These are phyloP conservation scores for Blumeriella jaapii DNA, from an alignment of 2,329 filamentous ascomycete species.

Conservation along the genomic window DNA sequence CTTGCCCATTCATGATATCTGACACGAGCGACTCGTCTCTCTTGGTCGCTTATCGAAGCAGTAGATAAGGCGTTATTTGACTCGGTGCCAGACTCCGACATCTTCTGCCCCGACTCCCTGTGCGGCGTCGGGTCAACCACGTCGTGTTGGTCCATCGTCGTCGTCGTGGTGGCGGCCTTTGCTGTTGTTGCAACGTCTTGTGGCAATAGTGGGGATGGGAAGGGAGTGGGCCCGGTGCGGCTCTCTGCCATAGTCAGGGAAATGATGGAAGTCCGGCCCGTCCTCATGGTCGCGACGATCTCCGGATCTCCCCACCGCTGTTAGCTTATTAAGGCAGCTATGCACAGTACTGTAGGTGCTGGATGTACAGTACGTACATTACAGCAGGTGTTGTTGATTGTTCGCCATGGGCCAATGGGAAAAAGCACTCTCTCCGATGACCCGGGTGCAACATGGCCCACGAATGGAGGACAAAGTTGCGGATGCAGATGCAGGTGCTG, in stretches of 20 bases:
- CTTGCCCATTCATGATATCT: constrained; percentile 11
- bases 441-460: too few relatives aligned
- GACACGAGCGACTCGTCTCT: constrained; percentile 10
- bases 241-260: too few relatives aligned
- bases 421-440: too few relatives aligned
- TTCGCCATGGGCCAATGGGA: too few relatives aligned
- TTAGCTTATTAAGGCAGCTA: too few relatives aligned
- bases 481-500: too few relatives aligned
- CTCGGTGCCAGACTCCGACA: constrained; percentile 1
- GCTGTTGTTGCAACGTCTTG: constrained; percentile 1
- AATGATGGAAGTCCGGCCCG: neutral
- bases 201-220: constrained; percentile 1
- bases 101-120: neutral
- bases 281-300: too few relatives aligned
- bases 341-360: too few relatives aligned
- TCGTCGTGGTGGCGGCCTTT: neutral
- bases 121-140: neutral
- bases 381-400: too few relatives aligned
- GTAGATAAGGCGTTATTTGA: constrained; percentile 10
- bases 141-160: constrained; percentile 6
- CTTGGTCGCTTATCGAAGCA: constrained; percentile 7
- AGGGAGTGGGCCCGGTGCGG: neutral
- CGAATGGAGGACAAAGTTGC: too few relatives aligned
- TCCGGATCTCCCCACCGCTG: constrained; percentile 2
- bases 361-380: too few relatives aligned